Conservation (phyloP, 306 rosid genomes). For the Vachellia collinsii region DNA sequence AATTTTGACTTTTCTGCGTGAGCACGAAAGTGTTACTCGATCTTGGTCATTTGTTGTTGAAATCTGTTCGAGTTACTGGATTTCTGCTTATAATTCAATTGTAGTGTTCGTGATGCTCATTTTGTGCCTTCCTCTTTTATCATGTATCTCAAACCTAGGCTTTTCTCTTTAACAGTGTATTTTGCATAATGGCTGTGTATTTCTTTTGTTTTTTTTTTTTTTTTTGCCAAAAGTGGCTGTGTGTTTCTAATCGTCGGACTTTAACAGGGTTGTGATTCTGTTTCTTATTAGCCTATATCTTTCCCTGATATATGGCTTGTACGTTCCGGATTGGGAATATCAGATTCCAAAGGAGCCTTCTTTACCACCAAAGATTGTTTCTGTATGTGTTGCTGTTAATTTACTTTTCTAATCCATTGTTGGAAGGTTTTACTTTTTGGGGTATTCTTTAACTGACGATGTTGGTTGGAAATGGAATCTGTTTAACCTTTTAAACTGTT, state of each 20-base stretch:
- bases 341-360: conserved; percentile 56
- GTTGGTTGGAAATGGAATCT: conserved; percentile 27
- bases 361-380: conserved; percentile 52
- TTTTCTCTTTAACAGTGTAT: not conserved
- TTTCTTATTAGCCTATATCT: conserved; percentile 63
- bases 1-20: not conserved
- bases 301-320: conserved; percentile 62
- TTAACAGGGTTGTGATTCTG: conserved; percentile 62
- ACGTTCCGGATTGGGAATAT: conserved; percentile 95
- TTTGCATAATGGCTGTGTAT: not conserved
- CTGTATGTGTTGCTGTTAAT: conserved; percentile 55
- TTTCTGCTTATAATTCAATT: not conserved
- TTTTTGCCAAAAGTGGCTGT: no score
- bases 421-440: not conserved
- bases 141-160: not conserved
- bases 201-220: no score
- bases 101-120: not conserved
- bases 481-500: not conserved
- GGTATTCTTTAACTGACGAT: not conserved
- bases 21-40: not conserved
- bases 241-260: conserved; percentile 9
- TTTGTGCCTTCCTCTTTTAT: not conserved
- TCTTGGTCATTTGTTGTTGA: not conserved
- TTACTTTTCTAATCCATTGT: not conserved
- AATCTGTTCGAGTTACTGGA: not conserved